phyloP scores from a whole-genome alignment of 441 rosid species.

The Arabidopsis lyrata region DNA sequence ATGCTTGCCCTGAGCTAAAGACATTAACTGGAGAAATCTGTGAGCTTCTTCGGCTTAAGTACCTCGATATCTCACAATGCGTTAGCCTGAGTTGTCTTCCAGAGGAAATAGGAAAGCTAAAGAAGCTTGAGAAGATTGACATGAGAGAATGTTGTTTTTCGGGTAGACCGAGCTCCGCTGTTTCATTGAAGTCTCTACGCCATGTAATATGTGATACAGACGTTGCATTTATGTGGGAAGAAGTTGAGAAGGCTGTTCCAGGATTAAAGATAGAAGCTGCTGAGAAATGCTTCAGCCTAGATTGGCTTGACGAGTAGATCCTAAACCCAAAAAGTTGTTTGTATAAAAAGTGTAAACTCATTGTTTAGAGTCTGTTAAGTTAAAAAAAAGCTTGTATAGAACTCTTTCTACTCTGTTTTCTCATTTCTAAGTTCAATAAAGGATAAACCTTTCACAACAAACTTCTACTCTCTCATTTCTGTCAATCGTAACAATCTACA shows the following conservation, averaged over 20 bases:
- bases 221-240: constrained; percentile 66
- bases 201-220: constrained; percentile 75
- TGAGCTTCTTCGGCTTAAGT: constrained; percentile 61
- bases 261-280: constrained; percentile 67
- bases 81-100: constrained; percentile 68
- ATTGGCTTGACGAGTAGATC: constrained; percentile 71
- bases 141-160: constrained; percentile 77
- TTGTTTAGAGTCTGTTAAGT: background rate
- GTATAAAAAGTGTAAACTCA: constrained; percentile 20
- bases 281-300: constrained; percentile 65
- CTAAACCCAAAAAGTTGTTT: constrained; percentile 1
- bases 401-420: background rate
- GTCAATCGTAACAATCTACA: background rate
- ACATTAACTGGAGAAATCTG: constrained; percentile 61
- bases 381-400: background rate
- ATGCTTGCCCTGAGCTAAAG: constrained; percentile 73
- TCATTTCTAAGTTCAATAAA: background rate
- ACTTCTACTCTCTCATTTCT: background rate
- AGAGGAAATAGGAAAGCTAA: constrained; percentile 57
- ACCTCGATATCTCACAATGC: constrained; percentile 82
- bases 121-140: constrained; percentile 77
- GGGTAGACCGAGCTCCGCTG: constrained; percentile 55
- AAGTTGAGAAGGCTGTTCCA: constrained; percentile 51
- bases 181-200: constrained; percentile 56
- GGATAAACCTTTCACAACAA: background rate